Base-by-base conservation (phyloP, 352 stramenopile species). In the Phytophthora tentaculata region DNA sequence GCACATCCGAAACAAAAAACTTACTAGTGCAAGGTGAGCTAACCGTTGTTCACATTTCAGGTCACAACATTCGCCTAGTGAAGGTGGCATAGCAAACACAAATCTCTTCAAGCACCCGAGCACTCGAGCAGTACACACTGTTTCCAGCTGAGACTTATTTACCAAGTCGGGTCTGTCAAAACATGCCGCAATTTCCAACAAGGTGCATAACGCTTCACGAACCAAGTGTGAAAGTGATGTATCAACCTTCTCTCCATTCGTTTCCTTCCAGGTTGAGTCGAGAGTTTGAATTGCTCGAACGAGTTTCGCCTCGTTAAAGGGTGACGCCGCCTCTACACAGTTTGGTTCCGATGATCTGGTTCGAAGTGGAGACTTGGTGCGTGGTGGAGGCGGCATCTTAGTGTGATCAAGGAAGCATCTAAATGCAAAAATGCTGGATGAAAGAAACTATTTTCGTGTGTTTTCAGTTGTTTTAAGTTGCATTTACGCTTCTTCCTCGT, bases 401-500 rank as follows among this genome's bases (percentile, higher is more conserved):
- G 28, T 43, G 20, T 44, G 32, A 5, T 44, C 13, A 37, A 54
- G 48, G 6, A 37, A 37, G 6, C 6, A 14, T 13, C 5, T 13
- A 52, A 32, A 29, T 1, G 1, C 4, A 48, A 24, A 26, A 16
- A 12, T 20, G 2, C 13, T 13, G 3, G 9, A 14, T 37, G 49
- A 8, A 8, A 61, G 5, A 10, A 59, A 59, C 61, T 74, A 74
- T 74, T 74, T 74, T 41, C 17, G 9, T 62, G 14, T 32, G 3
- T 32, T 32, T 32, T 3, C n/a, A n/a, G n/a, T n/a, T n/a, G n/a
- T n/a, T n/a, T n/a, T n/a, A n/a, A 24, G 17, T 22, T 58, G 29
- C 14, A 52, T 37, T 69, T 73, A 76, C 44, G 44, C 53, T 65
- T 93, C 84, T 68, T 91, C 84, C 47, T 93, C 84, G 49, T 91